These are phyloP conservation scores for Tuber borchii DNA, from an alignment of 495 filamentous ascomycete species.

Conservation along the genomic window DNA sequence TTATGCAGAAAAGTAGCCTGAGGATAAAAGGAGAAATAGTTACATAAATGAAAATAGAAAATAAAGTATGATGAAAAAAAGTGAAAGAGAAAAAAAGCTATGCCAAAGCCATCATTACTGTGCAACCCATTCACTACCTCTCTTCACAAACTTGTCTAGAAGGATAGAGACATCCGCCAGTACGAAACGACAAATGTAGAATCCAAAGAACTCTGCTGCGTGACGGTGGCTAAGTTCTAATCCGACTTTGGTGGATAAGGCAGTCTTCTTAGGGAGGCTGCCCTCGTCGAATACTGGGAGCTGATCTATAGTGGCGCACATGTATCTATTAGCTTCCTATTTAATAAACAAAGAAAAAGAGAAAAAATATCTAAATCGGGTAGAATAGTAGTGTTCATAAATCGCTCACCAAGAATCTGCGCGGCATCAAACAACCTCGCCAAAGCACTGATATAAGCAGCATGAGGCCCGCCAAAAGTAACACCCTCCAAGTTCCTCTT, in stretches of 20 bases:
- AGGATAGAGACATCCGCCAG: constrained; percentile 75
- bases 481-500: constrained; percentile 64
- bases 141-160: constrained; percentile 95
- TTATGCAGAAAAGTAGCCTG: constrained; percentile 10
- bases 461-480: constrained; percentile 73
- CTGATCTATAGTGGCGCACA: constrained; percentile 59
- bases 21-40: constrained; percentile 8
- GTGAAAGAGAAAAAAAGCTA: constrained; percentile 11
- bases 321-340: not conserved
- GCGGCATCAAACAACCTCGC: constrained; percentile 90
- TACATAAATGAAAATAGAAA: constrained; percentile 22
- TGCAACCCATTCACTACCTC: constrained; percentile 88
- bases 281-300: constrained; percentile 94
- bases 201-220: constrained; percentile 95
- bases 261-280: constrained; percentile 71
- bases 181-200: constrained; percentile 92
- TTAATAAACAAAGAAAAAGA: constrained; percentile 2
- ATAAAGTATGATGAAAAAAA: constrained; percentile 12
- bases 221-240: constrained; percentile 87
- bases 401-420: constrained; percentile 76
- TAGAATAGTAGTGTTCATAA: constrained; percentile 8
- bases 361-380: constrained; percentile 6
- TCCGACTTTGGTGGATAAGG: constrained; percentile 77
- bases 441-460: constrained; percentile 82
- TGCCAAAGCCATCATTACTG: constrained; percentile 25